These are phyloP conservation scores for Xerocomus spinulosus DNA, from an alignment of 768 basidiomycete species.

Conservation along the genomic window DNA sequence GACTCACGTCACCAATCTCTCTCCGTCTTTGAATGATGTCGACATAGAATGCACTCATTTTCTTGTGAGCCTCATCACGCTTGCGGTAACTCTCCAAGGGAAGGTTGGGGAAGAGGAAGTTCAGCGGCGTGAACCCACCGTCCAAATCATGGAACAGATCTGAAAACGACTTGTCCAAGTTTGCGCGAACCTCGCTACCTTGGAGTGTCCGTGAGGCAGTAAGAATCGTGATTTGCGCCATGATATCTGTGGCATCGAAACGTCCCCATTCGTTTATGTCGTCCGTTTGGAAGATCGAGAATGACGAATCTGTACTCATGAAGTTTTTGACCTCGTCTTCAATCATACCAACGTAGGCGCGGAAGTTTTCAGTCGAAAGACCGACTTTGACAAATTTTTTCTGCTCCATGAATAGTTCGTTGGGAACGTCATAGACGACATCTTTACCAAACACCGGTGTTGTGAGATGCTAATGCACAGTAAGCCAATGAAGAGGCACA, in stretches of 20 bases:
- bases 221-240: constrained; percentile 89
- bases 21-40: constrained; percentile 76
- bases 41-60: constrained; percentile 92
- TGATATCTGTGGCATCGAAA: constrained; percentile 67
- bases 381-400: constrained; percentile 98
- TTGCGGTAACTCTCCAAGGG: constrained; percentile 87
- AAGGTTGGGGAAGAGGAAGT: constrained; percentile 92
- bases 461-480: constrained; percentile 64
- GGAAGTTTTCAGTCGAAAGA: constrained; percentile 86
- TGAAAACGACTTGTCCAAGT: constrained; percentile 80
- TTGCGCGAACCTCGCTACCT: constrained; percentile 80
- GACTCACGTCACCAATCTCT: constrained; percentile 40
- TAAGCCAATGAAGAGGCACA: not conserved
- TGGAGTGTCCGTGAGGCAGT: constrained; percentile 93
- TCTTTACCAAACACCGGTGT: constrained; percentile 96
- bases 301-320: constrained; percentile 59
- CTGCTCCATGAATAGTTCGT: constrained; percentile 97
- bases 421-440: constrained; percentile 96
- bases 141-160: constrained; percentile 84
- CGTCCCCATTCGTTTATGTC: constrained; percentile 73
- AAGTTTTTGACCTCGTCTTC: constrained; percentile 72
- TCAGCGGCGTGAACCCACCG: constrained; percentile 92
- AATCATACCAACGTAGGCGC: constrained; percentile 77
- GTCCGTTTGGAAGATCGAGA: constrained; percentile 57
- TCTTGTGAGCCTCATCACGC: constrained; percentile 85